Evolutionary conservation across 2,329 filamentous ascomycete species (phyloP).

Genomic region (Pseudogymnoascus sp.): DNA sequence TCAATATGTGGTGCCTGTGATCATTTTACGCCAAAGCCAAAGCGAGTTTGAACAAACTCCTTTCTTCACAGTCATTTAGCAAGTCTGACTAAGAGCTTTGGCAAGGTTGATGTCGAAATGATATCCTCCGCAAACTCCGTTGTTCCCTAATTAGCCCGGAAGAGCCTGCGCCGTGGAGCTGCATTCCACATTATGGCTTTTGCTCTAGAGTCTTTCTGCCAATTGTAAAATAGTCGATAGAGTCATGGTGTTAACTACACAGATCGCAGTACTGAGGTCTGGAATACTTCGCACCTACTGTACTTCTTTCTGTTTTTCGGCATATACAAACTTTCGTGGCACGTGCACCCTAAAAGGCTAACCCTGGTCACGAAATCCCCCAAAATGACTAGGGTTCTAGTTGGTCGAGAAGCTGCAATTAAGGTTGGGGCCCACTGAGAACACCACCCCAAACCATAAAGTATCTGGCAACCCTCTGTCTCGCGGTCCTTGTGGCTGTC

Average conservation of each 20-base stretch:
- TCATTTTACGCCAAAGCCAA: not conserved
- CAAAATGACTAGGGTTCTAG: no score
- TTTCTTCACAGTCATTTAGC: not conserved
- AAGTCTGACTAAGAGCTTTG: not conserved
- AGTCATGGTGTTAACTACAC: not conserved
- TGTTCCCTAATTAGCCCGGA: not conserved
- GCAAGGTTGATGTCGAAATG: not conserved
- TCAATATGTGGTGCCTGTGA: not conserved
- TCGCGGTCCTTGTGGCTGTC: constrained; percentile 36
- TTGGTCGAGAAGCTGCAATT: no score
- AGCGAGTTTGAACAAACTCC: not conserved
- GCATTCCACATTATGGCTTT: not conserved
- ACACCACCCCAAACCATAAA: constrained; percentile 39
- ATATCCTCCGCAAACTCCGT: not conserved
- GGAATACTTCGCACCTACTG: not conserved
- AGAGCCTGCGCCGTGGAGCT: not conserved
- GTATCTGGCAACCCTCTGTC: constrained; percentile 37
- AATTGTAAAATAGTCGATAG: not conserved
- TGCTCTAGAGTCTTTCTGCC: no score
- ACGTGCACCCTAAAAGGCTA: no score
- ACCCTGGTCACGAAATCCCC: no score
- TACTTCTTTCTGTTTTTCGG: no score
- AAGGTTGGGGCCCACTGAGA: no score
- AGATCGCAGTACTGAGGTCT: not conserved
- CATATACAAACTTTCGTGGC: no score